Evolutionary conservation across 2,329 filamentous ascomycete species (phyloP), one percentile per base, ranked within the genome.

Genomic region (Epichloe uncinata): DNA sequence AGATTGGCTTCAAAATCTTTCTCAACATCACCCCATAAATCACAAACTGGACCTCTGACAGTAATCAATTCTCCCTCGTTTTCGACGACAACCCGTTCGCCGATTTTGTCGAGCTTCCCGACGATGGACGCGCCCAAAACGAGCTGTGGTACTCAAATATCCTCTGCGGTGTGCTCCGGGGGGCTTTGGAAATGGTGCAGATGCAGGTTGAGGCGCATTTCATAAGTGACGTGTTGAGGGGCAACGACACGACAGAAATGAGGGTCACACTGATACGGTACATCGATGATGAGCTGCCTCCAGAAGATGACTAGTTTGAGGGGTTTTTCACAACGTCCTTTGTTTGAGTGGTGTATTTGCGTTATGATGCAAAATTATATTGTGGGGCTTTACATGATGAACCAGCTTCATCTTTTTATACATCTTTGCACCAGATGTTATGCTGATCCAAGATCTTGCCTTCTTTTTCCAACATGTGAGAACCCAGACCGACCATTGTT

Each of bases 1-100:
- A 96, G 87, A 85, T 98, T 56, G 93, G 93, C 50, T 98, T 98
- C 73, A 97, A 98, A 71, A 95, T 98, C 57, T 98, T 98, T 66
- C 79, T 98, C 53, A 98, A 98, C 63, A 89, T 96, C 58, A 94
- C 90, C 4, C 93, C 93, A 0, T 85, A 84, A 7, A 84, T 97
- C 55, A 88, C 89, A 45, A 96, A 95, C 64, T 98, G 93, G 93
- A 93, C 89, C 20, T 87, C 79, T 64, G 93, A 98, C 68, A 93
- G 84, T 70, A 96, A 95, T 65, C 88, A 95, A 58, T 98, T 98
- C 71, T 96, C 89, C 0, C 74, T 98, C 12, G 79, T 96, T 15
- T 95, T 98, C 58, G 93, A 98, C 57, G 93, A 98, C 67, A 98
- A 97, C 62, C 93, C 93, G 0, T 72, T 98, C 52, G 90, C 90